Evolutionary conservation across 1,284 basidiomycete genomes (phyloP).

Genomic region (Rhodotorula sp.): DNA sequence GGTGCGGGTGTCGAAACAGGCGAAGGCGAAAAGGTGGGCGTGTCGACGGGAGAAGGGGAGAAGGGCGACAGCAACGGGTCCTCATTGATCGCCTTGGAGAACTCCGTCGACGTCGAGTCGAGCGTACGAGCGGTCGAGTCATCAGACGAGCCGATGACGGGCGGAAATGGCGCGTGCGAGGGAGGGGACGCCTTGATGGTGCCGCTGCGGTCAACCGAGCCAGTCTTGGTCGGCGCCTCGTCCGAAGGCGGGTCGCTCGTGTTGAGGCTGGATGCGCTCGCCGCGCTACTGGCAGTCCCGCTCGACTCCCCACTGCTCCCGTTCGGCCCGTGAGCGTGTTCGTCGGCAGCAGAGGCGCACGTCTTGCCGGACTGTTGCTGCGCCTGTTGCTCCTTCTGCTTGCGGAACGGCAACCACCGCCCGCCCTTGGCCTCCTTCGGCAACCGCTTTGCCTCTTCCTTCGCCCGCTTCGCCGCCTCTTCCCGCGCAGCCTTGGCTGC

Average conservation of each 20-base stretch:
- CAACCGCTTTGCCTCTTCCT: conserved; percentile 25
- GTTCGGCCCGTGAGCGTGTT: not conserved
- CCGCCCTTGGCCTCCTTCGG: conserved; percentile 15
- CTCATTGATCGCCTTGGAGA: not conserved
- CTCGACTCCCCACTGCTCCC: not conserved
- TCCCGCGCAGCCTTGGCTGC: conserved; percentile 37
- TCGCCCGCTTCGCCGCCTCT: conserved; percentile 24
- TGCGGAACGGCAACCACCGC: conserved; percentile 11
- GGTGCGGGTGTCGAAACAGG: not conserved
- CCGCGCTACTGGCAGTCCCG: not conserved
- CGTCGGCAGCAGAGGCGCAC: not conserved
- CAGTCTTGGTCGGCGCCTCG: no score
- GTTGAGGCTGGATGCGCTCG: not conserved
- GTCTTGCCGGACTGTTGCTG: not conserved
- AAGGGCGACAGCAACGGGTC: not conserved
- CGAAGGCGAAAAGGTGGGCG: not conserved
- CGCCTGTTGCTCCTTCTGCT: not conserved
- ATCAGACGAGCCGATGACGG: not conserved
- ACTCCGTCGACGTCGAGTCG: not conserved
- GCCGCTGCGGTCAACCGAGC: conserved; percentile 7
- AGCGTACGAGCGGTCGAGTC: not conserved
- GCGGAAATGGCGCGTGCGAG: not conserved
- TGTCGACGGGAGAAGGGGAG: not conserved
- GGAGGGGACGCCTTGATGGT: conserved; percentile 22
- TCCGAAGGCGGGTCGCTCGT: not conserved